Percentiles rank a stretch among this genome's conserved stretches.
phyloP scores from a whole-genome alignment of 2,329 filamentous ascomycete genomes.

The Trichoderma sp. region DNA sequence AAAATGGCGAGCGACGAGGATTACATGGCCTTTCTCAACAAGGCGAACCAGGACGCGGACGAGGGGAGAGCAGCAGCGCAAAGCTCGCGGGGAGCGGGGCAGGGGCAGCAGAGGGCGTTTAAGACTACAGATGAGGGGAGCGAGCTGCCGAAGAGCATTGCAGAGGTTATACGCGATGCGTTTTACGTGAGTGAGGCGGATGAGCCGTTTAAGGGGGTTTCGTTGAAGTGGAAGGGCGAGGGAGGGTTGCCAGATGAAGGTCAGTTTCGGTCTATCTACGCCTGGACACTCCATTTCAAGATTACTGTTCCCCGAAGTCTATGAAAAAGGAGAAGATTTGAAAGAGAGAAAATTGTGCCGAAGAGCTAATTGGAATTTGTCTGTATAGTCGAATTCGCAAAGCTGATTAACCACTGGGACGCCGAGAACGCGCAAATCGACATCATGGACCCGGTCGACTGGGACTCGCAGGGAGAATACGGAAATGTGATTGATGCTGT shows the following conservation, averaged over 20 bases:
- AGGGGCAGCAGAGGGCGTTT: slow-evolving; percentile 39
- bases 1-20: slow-evolving; percentile 76
- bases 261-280: slow-evolving; percentile 34
- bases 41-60: slow-evolving; percentile 78
- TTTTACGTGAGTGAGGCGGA: slow-evolving; percentile 82
- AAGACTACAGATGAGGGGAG: slow-evolving; percentile 56
- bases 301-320: not conserved
- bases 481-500: slow-evolving; percentile 68
- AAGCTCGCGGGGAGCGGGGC: slow-evolving; percentile 23
- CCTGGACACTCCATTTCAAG: not conserved
- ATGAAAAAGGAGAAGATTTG: too few relatives aligned
- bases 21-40: slow-evolving; percentile 82
- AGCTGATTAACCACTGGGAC: slow-evolving; percentile 61
- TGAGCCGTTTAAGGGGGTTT: slow-evolving; percentile 80
- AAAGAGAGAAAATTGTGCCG: not conserved
- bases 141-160: slow-evolving; percentile 61
- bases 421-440: slow-evolving; percentile 59
- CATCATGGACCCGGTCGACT: slow-evolving; percentile 68
- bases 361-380: not conserved
- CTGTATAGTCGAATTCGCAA: slow-evolving; percentile 66
- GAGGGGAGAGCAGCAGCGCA: slow-evolving; percentile 36
- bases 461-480: slow-evolving; percentile 74
- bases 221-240: slow-evolving; percentile 57
- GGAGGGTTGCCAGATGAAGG: slow-evolving; percentile 61
- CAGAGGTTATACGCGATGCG: slow-evolving; percentile 50